Evolutionary conservation across 2,329 filamentous ascomycete species (phyloP).

Genomic region (Pseudopyricularia javanii): DNA sequence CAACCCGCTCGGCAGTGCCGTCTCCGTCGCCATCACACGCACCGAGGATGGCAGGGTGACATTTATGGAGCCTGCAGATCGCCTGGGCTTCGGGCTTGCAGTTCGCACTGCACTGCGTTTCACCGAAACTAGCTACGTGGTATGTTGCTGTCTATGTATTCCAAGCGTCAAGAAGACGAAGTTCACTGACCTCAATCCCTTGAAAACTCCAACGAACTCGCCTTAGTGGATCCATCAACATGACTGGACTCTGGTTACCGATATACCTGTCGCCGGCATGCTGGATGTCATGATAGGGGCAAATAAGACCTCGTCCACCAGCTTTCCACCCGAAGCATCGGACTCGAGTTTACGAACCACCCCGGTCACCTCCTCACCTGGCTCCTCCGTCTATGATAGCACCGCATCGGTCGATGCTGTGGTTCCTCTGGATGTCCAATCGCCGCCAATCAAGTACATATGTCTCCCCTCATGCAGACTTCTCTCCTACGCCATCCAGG

Average conservation of each 20-base stretch:
- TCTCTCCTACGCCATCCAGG: constrained; percentile 34
- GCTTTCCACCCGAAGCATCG: background rate
- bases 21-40: constrained; percentile 21
- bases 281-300: constrained; percentile 31
- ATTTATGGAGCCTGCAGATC: constrained; percentile 33
- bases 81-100: constrained; percentile 39
- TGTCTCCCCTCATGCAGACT: constrained; percentile 39
- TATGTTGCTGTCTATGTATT: background rate
- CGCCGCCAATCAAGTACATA: constrained; percentile 34
- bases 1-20: constrained; percentile 17
- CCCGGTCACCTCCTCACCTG: background rate
- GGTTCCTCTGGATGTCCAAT: background rate
- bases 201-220: background rate
- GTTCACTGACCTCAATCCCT: too few relatives aligned
- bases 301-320: constrained; percentile 5
- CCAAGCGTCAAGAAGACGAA: background rate
- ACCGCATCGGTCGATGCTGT: background rate
- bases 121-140: constrained; percentile 33
- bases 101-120: constrained; percentile 37
- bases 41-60: constrained; percentile 24
- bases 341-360: background rate
- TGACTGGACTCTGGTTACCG: constrained; percentile 36
- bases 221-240: constrained; percentile 40
- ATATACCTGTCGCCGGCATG: constrained; percentile 30
- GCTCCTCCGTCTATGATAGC: background rate